Base-by-base conservation (phyloP, 2,329 filamentous ascomycete species). In the Diplodia mutila region DNA sequence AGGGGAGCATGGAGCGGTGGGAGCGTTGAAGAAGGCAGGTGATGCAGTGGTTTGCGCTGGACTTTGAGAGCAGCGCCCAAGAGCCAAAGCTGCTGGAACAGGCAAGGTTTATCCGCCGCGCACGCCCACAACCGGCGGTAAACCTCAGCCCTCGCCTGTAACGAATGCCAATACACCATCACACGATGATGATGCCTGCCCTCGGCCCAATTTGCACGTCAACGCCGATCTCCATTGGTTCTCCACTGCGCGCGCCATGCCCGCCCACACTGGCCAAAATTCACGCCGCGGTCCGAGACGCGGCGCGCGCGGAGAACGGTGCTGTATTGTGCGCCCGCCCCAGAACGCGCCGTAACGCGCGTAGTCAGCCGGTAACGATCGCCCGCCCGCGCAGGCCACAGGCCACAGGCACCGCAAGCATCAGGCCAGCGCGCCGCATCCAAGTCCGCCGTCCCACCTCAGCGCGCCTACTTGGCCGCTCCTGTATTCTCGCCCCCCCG, bases 31-130 rank as follows among this genome's bases (percentile, higher is more conserved):
- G 57, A 49, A 32, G 46, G 57, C 39, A 42, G 55, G 37, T 59
- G 55, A 57, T 57, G 53, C 53, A 46, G 55, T 61, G 39, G 59
- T 63, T 63, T 63, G 59, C 59, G 59, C 34, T 63, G 59, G 59
- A 51, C n/a, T 51, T 51, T 63, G 59, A 63, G 59, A 61, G 55
- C 53, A 39, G 32, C 34, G 57, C 57, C 37, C 57, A 61, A 48
- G 39, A 63, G 59, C 42, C 39, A 49, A 48, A 48, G 59, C 42
- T 42, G 59, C 59, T 61, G 57, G 23, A 48, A 48, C 55, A 39
- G 53, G 53, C 53, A 37, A 21, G 53, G n/a, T 39, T 39, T 23
- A 57, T 23, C 53, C 29, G 53, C 53, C 53, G 34, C 37, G 23
- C 37, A 27, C 21, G 37, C 23, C 37, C 32, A 54, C 52, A 54